Conservation (phyloP, 805 yeast genomes). For the Suhomyces emberorum region DNA sequence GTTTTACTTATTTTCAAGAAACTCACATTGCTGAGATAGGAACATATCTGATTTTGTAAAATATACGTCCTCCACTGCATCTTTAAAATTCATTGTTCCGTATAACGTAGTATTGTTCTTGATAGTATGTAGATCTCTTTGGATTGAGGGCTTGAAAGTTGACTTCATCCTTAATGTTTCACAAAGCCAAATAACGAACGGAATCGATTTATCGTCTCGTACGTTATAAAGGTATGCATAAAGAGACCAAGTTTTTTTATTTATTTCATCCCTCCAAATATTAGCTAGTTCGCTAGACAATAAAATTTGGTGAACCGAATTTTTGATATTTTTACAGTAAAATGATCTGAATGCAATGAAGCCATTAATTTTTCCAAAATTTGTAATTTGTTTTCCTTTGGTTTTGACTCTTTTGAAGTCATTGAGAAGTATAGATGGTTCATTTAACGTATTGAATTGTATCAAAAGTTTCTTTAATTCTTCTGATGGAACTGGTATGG, state of each 20-base stretch:
- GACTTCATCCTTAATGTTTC: too few species aligned
- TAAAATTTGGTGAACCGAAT: not conserved
- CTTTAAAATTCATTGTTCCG: not conserved
- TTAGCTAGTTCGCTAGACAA: not conserved
- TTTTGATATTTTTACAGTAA: slow-evolving; percentile 2
- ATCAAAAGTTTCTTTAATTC: not conserved
- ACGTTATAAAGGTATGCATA: slow-evolving; percentile 2
- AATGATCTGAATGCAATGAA: slow-evolving; percentile 8
- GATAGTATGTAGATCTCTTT: too few species aligned
- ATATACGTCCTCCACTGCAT: slow-evolving; percentile 5
- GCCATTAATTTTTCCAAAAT: slow-evolving; percentile 4
- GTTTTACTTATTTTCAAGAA: not conserved
- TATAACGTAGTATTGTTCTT: too few species aligned
- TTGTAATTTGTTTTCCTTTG: not conserved
- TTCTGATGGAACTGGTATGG: not conserved
- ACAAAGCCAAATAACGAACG: slow-evolving; percentile 5
- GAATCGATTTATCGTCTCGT: not conserved
- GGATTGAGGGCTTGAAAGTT: too few species aligned
- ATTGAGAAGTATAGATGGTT: too few species aligned
- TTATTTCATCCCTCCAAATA: slow-evolving; percentile 2
- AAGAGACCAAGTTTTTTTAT: not conserved
- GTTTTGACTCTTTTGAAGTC: not conserved
- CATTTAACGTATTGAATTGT: not conserved
- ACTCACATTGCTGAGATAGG: too few species aligned
- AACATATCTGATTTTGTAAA: not conserved